Conservation (phyloP, 2,329 filamentous ascomycete genomes). For the Neopestalotiopsis sp. region DNA sequence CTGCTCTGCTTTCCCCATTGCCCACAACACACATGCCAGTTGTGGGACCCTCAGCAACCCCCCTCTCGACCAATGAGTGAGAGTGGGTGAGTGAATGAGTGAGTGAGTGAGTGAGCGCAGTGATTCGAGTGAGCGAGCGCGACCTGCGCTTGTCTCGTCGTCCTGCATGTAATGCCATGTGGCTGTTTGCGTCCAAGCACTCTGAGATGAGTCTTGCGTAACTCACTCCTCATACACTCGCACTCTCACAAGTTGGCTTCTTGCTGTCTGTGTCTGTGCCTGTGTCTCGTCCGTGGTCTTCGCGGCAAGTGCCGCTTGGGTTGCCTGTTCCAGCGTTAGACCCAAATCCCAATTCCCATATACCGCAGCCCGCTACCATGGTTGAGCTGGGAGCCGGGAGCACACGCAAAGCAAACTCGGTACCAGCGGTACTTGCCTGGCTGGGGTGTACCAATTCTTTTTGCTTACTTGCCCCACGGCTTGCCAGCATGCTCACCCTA, state of each 20-base stretch:
- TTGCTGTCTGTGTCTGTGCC: too few relatives aligned
- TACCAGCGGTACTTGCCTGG: slow-evolving; percentile 10
- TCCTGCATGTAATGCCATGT: slow-evolving; percentile 17
- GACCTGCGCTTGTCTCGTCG: slow-evolving; percentile 4
- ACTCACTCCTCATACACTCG: background rate
- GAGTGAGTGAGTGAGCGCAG: background rate
- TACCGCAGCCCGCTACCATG: background rate
- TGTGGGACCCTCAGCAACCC: background rate
- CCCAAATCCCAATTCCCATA: background rate
- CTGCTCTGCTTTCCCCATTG: background rate
- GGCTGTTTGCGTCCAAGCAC: background rate
- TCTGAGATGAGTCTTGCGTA: background rate
- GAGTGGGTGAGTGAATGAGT: background rate
- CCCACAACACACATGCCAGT: background rate
- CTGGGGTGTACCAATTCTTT: background rate
- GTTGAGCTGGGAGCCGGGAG: background rate
- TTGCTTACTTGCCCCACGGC: background rate
- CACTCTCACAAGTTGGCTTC: background rate
- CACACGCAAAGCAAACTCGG: background rate
- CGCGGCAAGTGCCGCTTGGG: slow-evolving; percentile 4
- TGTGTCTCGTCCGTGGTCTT: background rate
- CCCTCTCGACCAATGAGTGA: background rate
- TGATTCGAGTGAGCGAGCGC: background rate
- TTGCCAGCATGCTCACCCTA: background rate
- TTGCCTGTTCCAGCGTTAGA: background rate